phyloP scores from a whole-genome alignment of 2,329 filamentous ascomycete species.

The Graphilbum sp. region DNA sequence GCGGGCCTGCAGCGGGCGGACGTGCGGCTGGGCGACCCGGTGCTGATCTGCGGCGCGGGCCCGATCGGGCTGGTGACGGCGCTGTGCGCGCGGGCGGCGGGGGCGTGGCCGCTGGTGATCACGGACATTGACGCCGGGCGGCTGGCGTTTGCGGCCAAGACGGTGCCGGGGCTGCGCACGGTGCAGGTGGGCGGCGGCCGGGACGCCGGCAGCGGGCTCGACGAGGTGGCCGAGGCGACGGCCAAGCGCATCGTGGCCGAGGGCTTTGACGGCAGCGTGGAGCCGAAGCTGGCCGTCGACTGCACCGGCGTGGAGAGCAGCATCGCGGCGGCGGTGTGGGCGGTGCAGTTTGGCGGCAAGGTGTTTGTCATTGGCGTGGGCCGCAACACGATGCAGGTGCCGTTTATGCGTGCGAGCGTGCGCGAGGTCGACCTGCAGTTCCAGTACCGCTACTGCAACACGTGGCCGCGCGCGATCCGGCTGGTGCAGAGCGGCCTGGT shows the following conservation, averaged over 20 bases:
- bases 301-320: conserved; percentile 91
- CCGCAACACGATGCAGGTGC: conserved; percentile 87
- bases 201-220: conserved; percentile 15
- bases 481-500: conserved; percentile 73
- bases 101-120: conserved; percentile 79
- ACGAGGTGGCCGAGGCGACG: conserved; percentile 49
- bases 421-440: conserved; percentile 90
- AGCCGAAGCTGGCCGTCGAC: conserved; percentile 71
- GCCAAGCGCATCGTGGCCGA: conserved; percentile 48
- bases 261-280: conserved; percentile 59
- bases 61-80: conserved; percentile 86
- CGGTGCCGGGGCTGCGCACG: conserved; percentile 65
- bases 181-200: conserved; percentile 48
- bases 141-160: conserved; percentile 66
- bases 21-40: conserved; percentile 68
- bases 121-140: conserved; percentile 87
- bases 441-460: conserved; percentile 93
- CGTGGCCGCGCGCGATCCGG: conserved; percentile 85
- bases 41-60: conserved; percentile 80
- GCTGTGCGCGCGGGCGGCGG: conserved; percentile 69
- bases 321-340: conserved; percentile 73
- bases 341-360: conserved; percentile 86
- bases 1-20: conserved; percentile 74
- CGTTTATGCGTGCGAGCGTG: conserved; percentile 85
- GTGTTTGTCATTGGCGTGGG: conserved; percentile 95